phyloP scores from a whole-genome alignment of 169 alveolate genomes.

The Babesia ovata region DNA sequence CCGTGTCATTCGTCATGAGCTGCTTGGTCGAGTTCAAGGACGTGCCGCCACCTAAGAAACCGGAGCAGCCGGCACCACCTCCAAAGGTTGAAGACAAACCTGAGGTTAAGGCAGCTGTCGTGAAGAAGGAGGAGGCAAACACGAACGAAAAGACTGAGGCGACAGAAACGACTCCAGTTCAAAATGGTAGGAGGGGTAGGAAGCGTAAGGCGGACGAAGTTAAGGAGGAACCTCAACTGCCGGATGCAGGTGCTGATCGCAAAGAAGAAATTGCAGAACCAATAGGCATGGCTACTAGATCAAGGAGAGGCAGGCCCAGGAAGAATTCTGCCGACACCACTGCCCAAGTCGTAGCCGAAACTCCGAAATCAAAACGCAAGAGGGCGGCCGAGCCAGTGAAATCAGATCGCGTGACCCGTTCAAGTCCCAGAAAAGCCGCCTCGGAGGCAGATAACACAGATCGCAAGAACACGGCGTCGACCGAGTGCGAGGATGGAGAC shows the following conservation, averaged over 20 bases:
- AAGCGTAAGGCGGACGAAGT: too few relatives aligned
- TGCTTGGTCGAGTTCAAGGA: conserved; percentile 71
- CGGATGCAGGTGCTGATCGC: too few relatives aligned
- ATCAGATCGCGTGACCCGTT: neutral
- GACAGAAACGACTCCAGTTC: too few relatives aligned
- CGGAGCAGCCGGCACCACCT: neutral
- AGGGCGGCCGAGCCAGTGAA: neutral
- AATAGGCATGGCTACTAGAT: too few relatives aligned
- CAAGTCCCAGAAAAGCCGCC: conserved; percentile 30
- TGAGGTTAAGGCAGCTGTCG: neutral
- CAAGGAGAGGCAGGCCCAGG: too few relatives aligned
- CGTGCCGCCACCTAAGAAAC: neutral
- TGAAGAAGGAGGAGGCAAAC: too few relatives aligned
- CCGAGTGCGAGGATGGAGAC: neutral
- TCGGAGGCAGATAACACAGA: neutral
- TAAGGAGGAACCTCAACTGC: too few relatives aligned
- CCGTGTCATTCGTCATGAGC: conserved; percentile 75
- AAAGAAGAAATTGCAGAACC: too few relatives aligned
- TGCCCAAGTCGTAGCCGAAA: too few relatives aligned
- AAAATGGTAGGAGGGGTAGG: too few relatives aligned
- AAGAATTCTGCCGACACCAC: too few relatives aligned
- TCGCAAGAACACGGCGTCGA: neutral
- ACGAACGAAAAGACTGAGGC: too few relatives aligned
- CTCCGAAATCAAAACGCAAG: neutral
- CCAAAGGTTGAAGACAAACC: neutral